Evolutionary conservation across 2,329 filamentous ascomycete species (phyloP).

Genomic region (Alternaria infectoria): DNA sequence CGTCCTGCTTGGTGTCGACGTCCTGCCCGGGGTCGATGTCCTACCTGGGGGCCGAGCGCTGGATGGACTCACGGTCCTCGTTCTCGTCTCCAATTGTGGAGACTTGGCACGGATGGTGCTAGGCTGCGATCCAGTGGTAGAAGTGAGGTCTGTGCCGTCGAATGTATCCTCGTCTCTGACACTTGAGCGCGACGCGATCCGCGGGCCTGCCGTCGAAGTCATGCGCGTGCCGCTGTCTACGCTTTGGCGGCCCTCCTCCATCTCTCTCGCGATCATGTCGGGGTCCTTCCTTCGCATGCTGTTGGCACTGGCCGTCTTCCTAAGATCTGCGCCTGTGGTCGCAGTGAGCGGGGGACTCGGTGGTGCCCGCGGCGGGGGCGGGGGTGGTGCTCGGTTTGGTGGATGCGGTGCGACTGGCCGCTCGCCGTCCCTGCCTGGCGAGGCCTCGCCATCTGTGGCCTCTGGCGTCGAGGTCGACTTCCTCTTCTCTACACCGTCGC

Average conservation of each 20-base stretch:
- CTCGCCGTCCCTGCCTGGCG: slow-evolving; percentile 32
- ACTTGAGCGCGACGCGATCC: slow-evolving; percentile 51
- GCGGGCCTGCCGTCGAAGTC: slow-evolving; percentile 45
- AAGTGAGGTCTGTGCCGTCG: slow-evolving; percentile 53
- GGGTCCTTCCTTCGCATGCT: slow-evolving; percentile 51
- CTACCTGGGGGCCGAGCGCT: slow-evolving; percentile 28
- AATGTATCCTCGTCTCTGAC: slow-evolving; percentile 48
- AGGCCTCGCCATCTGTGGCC: slow-evolving; percentile 49
- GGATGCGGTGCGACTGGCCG: slow-evolving; percentile 12
- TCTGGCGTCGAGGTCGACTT: slow-evolving; percentile 48
- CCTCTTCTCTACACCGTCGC: slow-evolving; percentile 45
- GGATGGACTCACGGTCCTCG: slow-evolving; percentile 35
- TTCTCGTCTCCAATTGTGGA: slow-evolving; percentile 23
- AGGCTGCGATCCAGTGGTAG: slow-evolving; percentile 49
- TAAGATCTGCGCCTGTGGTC: slow-evolving; percentile 49
- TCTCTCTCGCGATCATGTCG: slow-evolving; percentile 44
- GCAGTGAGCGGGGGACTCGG: slow-evolving; percentile 57
- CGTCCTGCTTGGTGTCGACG: slow-evolving; percentile 26
- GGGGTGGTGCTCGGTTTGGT: slow-evolving; percentile 25
- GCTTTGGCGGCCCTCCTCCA: slow-evolving; percentile 49
- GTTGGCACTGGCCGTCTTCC: slow-evolving; percentile 53
- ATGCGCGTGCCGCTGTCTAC: slow-evolving; percentile 49
- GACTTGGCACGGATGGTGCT: slow-evolving; percentile 47
- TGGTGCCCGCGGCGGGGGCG: slow-evolving; percentile 43
- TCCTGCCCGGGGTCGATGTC: slow-evolving; percentile 26